These are phyloP conservation scores for Phytophthora lateralis DNA, from an alignment of 352 stramenopile genomes.

Conservation along the genomic window DNA sequence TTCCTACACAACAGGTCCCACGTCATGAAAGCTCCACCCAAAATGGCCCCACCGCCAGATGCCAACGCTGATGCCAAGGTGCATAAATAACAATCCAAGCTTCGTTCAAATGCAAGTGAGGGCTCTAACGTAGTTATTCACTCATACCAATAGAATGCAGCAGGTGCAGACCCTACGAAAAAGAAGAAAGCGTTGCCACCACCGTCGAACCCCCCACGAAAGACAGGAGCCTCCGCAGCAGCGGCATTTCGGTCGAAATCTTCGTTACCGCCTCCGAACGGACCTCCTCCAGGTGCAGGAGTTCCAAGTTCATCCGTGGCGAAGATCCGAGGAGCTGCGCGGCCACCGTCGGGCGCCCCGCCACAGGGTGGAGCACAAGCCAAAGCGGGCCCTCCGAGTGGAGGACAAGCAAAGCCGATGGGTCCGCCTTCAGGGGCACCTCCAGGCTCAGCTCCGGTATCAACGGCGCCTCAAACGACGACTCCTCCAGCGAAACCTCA, in stretches of 20 bases:
- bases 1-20: slow-evolving; percentile 18
- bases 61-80: slow-evolving; percentile 41
- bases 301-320: slow-evolving; percentile 67
- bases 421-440: slow-evolving; percentile 21
- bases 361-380: slow-evolving; percentile 39
- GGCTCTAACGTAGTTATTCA: background rate
- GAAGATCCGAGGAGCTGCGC: slow-evolving; percentile 72
- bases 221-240: slow-evolving; percentile 57
- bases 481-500: slow-evolving; percentile 6
- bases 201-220: slow-evolving; percentile 69
- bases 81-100: background rate
- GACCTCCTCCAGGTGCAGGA: slow-evolving; percentile 55
- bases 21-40: slow-evolving; percentile 40
- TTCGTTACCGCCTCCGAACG: slow-evolving; percentile 61
- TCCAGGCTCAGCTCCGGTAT: slow-evolving; percentile 1
- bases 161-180: slow-evolving; percentile 32
- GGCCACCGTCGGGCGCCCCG: slow-evolving; percentile 43
- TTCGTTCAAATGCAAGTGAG: background rate
- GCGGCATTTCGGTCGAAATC: slow-evolving; percentile 74
- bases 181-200: slow-evolving; percentile 78
- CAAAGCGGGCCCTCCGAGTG: slow-evolving; percentile 40
- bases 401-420: slow-evolving; percentile 30
- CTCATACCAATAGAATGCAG: slow-evolving; percentile 12
- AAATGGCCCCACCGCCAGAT: slow-evolving; percentile 41
- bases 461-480: slow-evolving; percentile 1